Base-by-base conservation (phyloP, 805 yeast genomes). In the Sugiyamaella chiloensis region DNA sequence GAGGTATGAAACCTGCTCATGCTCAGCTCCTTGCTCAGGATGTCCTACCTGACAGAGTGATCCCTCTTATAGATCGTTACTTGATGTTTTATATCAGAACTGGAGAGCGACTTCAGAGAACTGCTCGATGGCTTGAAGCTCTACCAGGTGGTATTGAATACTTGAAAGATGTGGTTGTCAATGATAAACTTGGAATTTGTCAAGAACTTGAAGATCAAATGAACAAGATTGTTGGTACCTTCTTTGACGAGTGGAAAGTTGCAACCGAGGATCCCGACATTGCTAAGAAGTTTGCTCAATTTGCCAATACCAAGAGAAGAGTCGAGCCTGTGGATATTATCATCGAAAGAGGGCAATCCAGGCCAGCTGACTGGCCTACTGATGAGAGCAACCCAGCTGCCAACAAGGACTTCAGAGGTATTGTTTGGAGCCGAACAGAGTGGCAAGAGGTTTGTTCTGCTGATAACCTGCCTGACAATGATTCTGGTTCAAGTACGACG, bases 1-100 rank as follows among this genome's bases (percentile, higher is more conserved):
- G 71, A 39, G 71, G 70, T 49, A 66, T 67, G 70, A 66, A 64
- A 37, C 71, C 71, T 2, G 70, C 71, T 2, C 70, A 66, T 54
- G 70, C 69, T 0, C 63, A 58, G 46, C 56, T 67, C 2, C 50
- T 67, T 24, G 61, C 63, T 24, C 59, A 67, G 2, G 67, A 63
- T 51, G 67, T 62, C 17, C 55, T 62, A 5, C 71, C 70, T 14
- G 70, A 64, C 47, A 63, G 66, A 32, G 71, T 67, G 6, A 64
- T 66, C 26, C 68, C 67, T 8, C 52, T 67, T 4, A 47, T 67
- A 16, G 71, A 67, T 46, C 53, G 71, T n/a, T 67, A 64, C 51
- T 47, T 67, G 42, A 67, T 67, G 71, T 67, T 64, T 45, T 67
- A 67, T 47, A 61, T 67, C 21, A 55, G 70, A 36, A 66, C 71